phyloP scores from a whole-genome alignment of 2,329 filamentous ascomycete species.

The Xylogone sp. region DNA sequence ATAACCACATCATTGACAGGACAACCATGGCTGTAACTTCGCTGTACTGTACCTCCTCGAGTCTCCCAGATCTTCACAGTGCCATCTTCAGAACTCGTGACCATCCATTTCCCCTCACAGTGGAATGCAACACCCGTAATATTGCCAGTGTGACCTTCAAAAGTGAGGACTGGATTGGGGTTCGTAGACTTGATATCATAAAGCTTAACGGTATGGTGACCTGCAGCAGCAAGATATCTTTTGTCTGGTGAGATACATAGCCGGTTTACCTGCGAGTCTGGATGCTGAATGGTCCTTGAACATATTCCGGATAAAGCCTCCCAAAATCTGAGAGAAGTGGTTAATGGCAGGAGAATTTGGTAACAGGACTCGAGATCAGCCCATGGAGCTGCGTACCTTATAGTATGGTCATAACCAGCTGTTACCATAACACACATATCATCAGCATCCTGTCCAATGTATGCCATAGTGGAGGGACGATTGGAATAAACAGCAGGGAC shows the following conservation, averaged over 20 bases:
- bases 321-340: constrained; percentile 69
- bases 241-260: constrained; percentile 98
- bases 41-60: constrained; percentile 57
- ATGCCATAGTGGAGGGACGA: neutral
- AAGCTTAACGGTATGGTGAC: constrained; percentile 57
- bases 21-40: constrained; percentile 86
- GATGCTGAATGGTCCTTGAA: constrained; percentile 95
- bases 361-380: neutral
- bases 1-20: constrained; percentile 99
- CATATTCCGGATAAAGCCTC: constrained; percentile 97
- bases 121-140: constrained; percentile 97
- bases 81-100: constrained; percentile 94
- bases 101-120: constrained; percentile 99
- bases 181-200: constrained; percentile 99
- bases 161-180: constrained; percentile 85
- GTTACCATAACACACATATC: constrained; percentile 21
- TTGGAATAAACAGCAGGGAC: too few relatives aligned
- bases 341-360: constrained; percentile 9
- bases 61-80: constrained; percentile 32
- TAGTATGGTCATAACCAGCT: constrained; percentile 75
- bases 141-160: constrained; percentile 94
- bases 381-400: constrained; percentile 48
- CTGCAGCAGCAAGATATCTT: constrained; percentile 80
- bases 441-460: constrained; percentile 19
- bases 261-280: constrained; percentile 96